Conservation (phyloP, 2,329 filamentous ascomycete genomes). For the Sphaceloma murrayae region DNA sequence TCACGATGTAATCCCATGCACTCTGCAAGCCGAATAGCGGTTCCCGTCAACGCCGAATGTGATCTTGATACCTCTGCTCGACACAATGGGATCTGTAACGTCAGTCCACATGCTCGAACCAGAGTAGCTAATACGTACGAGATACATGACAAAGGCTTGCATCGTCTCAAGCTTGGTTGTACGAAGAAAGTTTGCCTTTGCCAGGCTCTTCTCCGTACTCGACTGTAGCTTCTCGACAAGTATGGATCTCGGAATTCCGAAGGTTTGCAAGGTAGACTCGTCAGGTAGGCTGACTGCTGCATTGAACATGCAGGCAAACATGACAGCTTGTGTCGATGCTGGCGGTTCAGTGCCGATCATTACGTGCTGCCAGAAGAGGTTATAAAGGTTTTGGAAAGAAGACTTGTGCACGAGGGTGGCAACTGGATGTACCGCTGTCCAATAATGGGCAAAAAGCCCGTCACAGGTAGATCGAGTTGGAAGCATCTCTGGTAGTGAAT, state of each 20-base stretch:
- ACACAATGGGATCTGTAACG: slow-evolving; percentile 55
- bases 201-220: slow-evolving; percentile 57
- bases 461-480: slow-evolving; percentile 51
- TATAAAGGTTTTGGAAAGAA: slow-evolving; percentile 56
- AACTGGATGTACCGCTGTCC: slow-evolving; percentile 57
- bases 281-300: slow-evolving; percentile 58
- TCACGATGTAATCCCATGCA: slow-evolving; percentile 70
- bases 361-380: slow-evolving; percentile 56
- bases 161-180: slow-evolving; percentile 65
- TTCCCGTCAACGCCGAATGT: slow-evolving; percentile 62
- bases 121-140: slow-evolving; percentile 41
- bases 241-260: slow-evolving; percentile 47
- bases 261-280: slow-evolving; percentile 40
- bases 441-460: slow-evolving; percentile 57
- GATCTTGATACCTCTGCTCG: slow-evolving; percentile 61
- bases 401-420: slow-evolving; percentile 58
- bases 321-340: slow-evolving; percentile 55
- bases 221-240: slow-evolving; percentile 55
- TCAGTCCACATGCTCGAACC: slow-evolving; percentile 20
- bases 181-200: slow-evolving; percentile 59
- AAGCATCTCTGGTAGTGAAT: slow-evolving; percentile 49
- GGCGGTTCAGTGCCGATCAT: slow-evolving; percentile 51
- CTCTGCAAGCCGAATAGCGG: slow-evolving; percentile 63
- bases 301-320: slow-evolving; percentile 61
- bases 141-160: slow-evolving; percentile 67